Conservation (phyloP, 306 rosid genomes). For the Gillenia trifoliata region DNA sequence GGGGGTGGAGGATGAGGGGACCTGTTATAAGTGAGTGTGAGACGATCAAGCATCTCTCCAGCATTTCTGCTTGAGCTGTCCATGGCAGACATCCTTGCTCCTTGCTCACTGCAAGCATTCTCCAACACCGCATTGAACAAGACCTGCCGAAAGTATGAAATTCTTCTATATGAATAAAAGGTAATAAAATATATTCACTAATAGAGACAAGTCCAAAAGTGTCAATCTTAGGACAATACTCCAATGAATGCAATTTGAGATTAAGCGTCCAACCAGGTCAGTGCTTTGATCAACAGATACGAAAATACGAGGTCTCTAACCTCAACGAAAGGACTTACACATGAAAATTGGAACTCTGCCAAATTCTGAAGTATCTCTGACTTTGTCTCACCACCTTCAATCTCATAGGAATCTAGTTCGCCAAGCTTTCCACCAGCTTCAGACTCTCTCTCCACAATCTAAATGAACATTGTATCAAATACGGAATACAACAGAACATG, state of each 20-base stretch:
- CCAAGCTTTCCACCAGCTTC: conserved; percentile 87
- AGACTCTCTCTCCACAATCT: conserved; percentile 82
- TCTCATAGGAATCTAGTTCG: conserved; percentile 82
- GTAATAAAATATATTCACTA: neutral
- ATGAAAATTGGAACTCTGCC: conserved; percentile 93
- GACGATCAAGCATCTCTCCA: conserved; percentile 98
- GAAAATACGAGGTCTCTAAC: neutral
- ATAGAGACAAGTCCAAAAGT: neutral
- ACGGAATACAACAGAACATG: conserved; percentile 7
- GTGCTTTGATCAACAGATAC: neutral
- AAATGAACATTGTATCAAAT: conserved; percentile 14
- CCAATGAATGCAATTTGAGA: neutral
- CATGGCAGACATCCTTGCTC: conserved; percentile 99
- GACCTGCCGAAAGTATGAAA: conserved; percentile 42
- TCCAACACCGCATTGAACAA: conserved; percentile 89
- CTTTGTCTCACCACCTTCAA: conserved; percentile 97
- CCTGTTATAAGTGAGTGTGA: conserved; percentile 93
- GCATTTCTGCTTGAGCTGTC: conserved; percentile 99
- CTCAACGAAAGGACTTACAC: conserved; percentile 49
- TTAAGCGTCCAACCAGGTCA: neutral
- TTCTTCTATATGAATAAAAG: neutral
- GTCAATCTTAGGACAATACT: neutral
- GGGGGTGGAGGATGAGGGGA: conserved; percentile 25
- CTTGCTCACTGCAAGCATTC: conserved; percentile 99
- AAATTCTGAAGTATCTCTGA: conserved; percentile 88